Percentiles rank a stretch among this genome's conserved stretches.
These are phyloP conservation scores for Mollisia scopiformis DNA, from an alignment of 2,329 filamentous ascomycete genomes.

Conservation along the genomic window DNA sequence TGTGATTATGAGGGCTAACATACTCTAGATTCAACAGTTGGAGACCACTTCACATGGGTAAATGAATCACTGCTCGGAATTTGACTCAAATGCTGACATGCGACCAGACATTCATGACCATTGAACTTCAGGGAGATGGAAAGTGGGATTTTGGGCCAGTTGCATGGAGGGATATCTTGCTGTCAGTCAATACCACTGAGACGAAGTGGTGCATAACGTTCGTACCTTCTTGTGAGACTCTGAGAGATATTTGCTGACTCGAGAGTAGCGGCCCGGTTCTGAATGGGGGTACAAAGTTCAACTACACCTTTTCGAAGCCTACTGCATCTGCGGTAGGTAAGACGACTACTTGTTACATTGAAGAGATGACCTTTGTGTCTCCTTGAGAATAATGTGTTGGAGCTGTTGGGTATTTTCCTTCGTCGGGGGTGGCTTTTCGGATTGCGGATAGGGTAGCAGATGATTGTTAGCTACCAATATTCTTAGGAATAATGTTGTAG, in stretches of 20 bases:
- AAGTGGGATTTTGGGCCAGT: conserved; percentile 25
- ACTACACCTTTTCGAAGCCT: conserved; percentile 3
- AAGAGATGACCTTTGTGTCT: conserved; percentile 5
- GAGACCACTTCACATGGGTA: neutral
- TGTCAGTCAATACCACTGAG: conserved; percentile 20
- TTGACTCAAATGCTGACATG: neutral
- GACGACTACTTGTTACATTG: conserved; percentile 22
- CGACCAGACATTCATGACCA: conserved; percentile 13
- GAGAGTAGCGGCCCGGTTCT: neutral
- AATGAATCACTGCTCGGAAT: neutral
- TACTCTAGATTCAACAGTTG: neutral
- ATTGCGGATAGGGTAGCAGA: too few relatives aligned
- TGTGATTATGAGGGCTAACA: neutral
- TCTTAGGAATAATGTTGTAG: too few relatives aligned
- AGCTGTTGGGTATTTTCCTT: too few relatives aligned
- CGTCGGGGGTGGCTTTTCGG: too few relatives aligned
- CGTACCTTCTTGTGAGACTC: neutral
- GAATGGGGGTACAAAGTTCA: conserved; percentile 2
- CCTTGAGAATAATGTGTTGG: neutral
- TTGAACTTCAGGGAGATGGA: conserved; percentile 21
- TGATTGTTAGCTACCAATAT: too few relatives aligned
- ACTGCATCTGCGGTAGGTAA: conserved; percentile 1
- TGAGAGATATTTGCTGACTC: neutral
- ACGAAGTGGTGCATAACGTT: conserved; percentile 18
- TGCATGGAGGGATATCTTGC: conserved; percentile 21